Evolutionary conservation across 495 filamentous ascomycete species (phyloP), one percentile per base, ranked within the genome.

Genomic region (Xylaria acuta): DNA sequence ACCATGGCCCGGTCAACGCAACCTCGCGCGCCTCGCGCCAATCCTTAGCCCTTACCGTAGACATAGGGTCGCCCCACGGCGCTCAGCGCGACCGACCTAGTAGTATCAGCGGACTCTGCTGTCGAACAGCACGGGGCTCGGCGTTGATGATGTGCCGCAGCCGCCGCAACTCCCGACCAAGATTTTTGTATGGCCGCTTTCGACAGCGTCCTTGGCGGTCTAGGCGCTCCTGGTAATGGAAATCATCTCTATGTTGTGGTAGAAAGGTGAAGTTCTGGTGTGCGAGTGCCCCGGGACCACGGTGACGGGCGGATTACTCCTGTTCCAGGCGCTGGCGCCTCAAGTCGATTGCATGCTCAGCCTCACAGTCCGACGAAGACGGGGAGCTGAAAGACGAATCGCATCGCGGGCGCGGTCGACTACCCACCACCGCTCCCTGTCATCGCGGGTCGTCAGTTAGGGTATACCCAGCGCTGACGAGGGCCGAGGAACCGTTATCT

Each of bases 401-500:
- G 32, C 53, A 8, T 12, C 53, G 27, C 53, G 25, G 53, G 14
- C 53, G 22, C 53, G 25, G 53, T 56, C 27, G 5, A 56, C 27
- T 25, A 30, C 53, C 22, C 27, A 18, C 3, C 49, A 27, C 49
- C 49, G 22, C 9, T 53, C 49, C 3, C 49, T 2, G 27, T 53
- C 25, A 53, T 53, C 22, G 7, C 49, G 22, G 49, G 5, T 53
- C 49, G 49, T 53, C 11, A n/a, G 22, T 12, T 27, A 27, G 49
- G 49, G 11, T 14, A 25, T 14, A 27, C 25, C 25, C 49, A 53
- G 22, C 53, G 53, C 22, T 14, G 27, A 30, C 14, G 53, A 32
- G 53, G 53, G 25, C 27, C 53, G 53, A 56, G 53, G 53, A 32
- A 25, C 53, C 53, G 53, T 32, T 18, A 56, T 56, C 53, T 30